Percentiles rank a stretch among this genome's conserved stretches.
These are phyloP conservation scores for Claviceps arundinis DNA, from an alignment of 2,329 filamentous ascomycete species.

Conservation along the genomic window DNA sequence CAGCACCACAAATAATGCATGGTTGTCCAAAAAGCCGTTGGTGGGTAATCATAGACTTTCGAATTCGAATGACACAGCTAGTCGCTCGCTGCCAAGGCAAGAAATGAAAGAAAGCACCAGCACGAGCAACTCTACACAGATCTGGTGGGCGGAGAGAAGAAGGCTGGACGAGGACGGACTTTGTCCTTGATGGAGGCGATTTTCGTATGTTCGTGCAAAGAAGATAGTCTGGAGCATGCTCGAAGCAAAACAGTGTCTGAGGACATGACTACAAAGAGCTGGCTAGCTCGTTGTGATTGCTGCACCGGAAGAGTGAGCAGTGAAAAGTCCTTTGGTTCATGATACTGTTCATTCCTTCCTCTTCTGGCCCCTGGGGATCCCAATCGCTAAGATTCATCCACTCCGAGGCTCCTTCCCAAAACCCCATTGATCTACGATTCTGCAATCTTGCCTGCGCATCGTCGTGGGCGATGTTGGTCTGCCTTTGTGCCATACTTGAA, in stretches of 20 bases:
- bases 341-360: slow-evolving; percentile 1
- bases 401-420: not conserved
- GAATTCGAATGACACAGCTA: not conserved
- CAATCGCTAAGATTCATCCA: not conserved
- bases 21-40: not conserved
- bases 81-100: not conserved
- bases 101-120: not conserved
- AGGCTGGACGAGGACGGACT: not conserved
- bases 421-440: not conserved
- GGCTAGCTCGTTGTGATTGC: not conserved
- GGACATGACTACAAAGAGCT: not conserved
- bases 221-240: not conserved
- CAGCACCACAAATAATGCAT: slow-evolving; percentile 15
- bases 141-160: not conserved
- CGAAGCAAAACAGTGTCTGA: not conserved
- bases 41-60: not conserved
- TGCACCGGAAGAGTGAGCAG: not conserved
- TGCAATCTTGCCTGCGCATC: not conserved
- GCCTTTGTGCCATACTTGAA: too few relatives aligned
- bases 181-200: not conserved
- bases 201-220: not conserved
- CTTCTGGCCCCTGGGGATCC: not conserved
- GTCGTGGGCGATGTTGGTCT: not conserved
- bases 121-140: not conserved
- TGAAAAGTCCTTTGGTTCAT: not conserved